A percentile compares a stretch with the other conserved stretches of the same genome.
These are phyloP conservation scores for Macrocystidia cucumis DNA, from an alignment of 1,284 basidiomycete genomes.

Conservation along the genomic window DNA sequence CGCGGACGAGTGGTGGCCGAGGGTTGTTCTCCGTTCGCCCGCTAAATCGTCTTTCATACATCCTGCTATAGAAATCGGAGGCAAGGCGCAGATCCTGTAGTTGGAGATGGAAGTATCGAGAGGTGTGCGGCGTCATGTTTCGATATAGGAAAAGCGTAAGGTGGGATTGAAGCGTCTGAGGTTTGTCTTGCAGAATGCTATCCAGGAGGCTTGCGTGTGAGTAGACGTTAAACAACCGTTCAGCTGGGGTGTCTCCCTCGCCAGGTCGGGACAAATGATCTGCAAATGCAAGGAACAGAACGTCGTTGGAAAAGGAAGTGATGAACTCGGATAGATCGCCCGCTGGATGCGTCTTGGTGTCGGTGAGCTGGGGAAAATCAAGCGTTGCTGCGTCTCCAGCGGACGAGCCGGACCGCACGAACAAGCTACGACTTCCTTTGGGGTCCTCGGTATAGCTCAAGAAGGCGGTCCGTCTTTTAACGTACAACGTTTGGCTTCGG, in stretches of 20 bases:
- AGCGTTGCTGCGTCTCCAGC: constrained; percentile 70
- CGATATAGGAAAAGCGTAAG: constrained; percentile 65
- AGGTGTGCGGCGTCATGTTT: constrained; percentile 42
- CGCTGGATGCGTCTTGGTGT: constrained; percentile 56
- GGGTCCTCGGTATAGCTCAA: constrained; percentile 92
- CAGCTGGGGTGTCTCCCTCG: constrained; percentile 45
- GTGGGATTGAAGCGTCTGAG: constrained; percentile 68
- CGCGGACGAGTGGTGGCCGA: constrained; percentile 58
- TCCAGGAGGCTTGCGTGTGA: constrained; percentile 80
- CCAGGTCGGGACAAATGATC: constrained; percentile 66
- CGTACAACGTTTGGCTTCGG: constrained; percentile 76
- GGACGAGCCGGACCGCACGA: constrained; percentile 71
- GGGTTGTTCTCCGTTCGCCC: constrained; percentile 54
- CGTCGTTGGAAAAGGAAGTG: constrained; percentile 75
- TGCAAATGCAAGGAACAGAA: constrained; percentile 68
- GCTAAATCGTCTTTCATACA: constrained; percentile 65
- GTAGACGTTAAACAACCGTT: constrained; percentile 62
- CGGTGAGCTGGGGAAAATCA: constrained; percentile 73
- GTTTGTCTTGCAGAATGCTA: constrained; percentile 85
- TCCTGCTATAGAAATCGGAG: constrained; percentile 64
- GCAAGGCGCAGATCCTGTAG: constrained; percentile 66
- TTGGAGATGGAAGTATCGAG: constrained; percentile 54
- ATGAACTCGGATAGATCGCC: constrained; percentile 79
- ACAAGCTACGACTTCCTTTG: constrained; percentile 84
- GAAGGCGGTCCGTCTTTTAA: constrained; percentile 90